Base-by-base conservation (phyloP, 2,329 filamentous ascomycete species). In the Clonostachys byssicola region DNA sequence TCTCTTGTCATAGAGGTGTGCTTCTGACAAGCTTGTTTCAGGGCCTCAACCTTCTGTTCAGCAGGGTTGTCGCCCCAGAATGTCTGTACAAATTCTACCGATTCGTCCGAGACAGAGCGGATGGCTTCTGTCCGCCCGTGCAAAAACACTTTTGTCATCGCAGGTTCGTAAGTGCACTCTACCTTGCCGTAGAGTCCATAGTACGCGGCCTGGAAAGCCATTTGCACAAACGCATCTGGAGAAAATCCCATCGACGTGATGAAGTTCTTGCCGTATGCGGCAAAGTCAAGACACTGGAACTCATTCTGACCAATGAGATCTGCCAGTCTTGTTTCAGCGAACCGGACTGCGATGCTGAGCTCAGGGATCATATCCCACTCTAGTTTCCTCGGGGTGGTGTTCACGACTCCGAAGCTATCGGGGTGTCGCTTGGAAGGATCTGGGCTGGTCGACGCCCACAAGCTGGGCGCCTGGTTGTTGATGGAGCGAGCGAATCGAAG, bases 171-270 rank as follows among this genome's bases (percentile, higher is more conserved):
- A 0, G 92, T 94, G 62, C 90, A 95, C 66, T 97, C 94, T 2
- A 96, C 83, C 5, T 90, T 84, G 4, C 94, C 94, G 58, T 97
- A 99, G 8, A 99, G 78, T 3, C 94, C 94, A 60, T 96, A 99
- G 72, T 99, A 97, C 2, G 94, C 92, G 5, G 92, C 92, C 66
- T 99, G 94, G 72, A 96, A 96, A 0, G 94, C 94, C 92, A 99
- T 97, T 66, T 99, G 94, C 17, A 99, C 89, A 62, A 96, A 99
- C 0, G 94, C 94, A 63, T 97, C 94, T 0, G 94, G 92, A 0
- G 92, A 97, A 68, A 97, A 95, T 8, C 92, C 92, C 85, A 95
- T 95, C 0, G 88, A 90, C 0, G 91, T 97, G 67, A 99, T 96
- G 62, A 96, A 96, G 66, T 94, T 96, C 75, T 96, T 96, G 54